Conservation (phyloP, 257 asterid species). For the Solanum clarkiae region DNA sequence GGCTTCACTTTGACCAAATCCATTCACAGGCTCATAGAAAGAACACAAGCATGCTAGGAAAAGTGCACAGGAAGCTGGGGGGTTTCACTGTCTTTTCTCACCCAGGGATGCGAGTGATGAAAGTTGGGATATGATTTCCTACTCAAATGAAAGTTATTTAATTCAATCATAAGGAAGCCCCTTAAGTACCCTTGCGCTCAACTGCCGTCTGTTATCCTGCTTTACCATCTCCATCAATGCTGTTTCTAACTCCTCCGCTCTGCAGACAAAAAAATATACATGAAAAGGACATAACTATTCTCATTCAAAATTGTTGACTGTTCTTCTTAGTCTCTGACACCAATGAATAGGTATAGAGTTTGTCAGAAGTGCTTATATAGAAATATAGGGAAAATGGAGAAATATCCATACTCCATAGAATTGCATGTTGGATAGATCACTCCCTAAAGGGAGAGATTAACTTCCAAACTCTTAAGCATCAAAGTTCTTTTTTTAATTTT, state of each 20-base stretch:
- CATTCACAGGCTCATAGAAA: background rate
- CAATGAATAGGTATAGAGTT: background rate
- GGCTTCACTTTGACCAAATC: background rate
- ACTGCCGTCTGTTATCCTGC: conserved; percentile 85
- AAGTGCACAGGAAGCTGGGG: background rate
- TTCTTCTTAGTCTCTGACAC: background rate
- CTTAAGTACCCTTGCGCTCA: conserved; percentile 72
- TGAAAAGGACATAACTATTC: background rate
- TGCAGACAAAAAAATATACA: conserved; percentile 16
- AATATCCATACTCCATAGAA: background rate
- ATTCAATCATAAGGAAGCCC: background rate
- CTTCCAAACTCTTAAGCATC: background rate
- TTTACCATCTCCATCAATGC: conserved; percentile 97
- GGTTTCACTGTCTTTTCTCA: background rate
- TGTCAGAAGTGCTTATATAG: background rate
- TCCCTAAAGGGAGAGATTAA: background rate
- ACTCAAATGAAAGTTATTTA: background rate
- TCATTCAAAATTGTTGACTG: background rate
- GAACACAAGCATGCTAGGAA: background rate
- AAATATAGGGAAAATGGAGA: background rate
- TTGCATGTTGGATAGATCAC: background rate
- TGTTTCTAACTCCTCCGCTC: conserved; percentile 96
- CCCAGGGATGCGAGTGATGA: background rate
- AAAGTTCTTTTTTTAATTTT: background rate
- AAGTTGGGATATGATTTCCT: background rate